Percentiles rank a stretch among this genome's conserved stretches.
phyloP scores from a whole-genome alignment of 1,284 basidiomycete genomes.

The Mixia osmundae region DNA sequence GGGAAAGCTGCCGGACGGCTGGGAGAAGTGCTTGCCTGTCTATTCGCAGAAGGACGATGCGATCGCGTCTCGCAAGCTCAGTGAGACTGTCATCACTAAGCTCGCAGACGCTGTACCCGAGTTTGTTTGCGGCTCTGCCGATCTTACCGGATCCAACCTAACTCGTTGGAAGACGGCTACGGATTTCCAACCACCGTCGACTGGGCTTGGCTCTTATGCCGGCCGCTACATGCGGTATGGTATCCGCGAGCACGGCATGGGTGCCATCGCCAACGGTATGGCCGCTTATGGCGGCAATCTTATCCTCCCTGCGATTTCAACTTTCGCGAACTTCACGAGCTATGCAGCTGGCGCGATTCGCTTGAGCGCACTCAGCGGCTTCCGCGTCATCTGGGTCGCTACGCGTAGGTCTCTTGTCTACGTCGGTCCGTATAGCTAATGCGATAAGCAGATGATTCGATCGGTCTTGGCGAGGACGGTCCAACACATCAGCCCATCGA shows the following conservation, averaged over 20 bases:
- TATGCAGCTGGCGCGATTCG: conserved; percentile 72
- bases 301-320: conserved; percentile 17
- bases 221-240: conserved; percentile 87
- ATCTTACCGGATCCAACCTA: conserved; percentile 77
- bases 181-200: conserved; percentile 81
- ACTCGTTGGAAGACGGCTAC: conserved; percentile 52
- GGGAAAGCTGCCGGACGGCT: conserved; percentile 56
- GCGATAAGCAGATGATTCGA: too few relatives aligned
- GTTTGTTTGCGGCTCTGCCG: conserved; percentile 37
- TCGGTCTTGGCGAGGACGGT: conserved; percentile 53
- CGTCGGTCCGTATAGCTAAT: too few relatives aligned
- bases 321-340: conserved; percentile 60
- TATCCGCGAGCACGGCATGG: conserved; percentile 94
- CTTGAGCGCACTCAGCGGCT: conserved; percentile 41
- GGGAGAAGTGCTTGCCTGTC: conserved; percentile 65
- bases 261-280: conserved; percentile 45
- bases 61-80: conserved; percentile 75
- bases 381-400: conserved; percentile 75
- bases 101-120: conserved; percentile 57
- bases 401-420: too few relatives aligned
- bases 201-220: conserved; percentile 54
- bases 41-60: conserved; percentile 61
- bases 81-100: conserved; percentile 63
- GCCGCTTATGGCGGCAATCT: conserved; percentile 13
- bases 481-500: conserved; percentile 68